A percentile compares a stretch with the other conserved stretches of the same genome.
These are phyloP conservation scores for Paraphaeosphaeria sporulosa DNA, from an alignment of 2,329 filamentous ascomycete species.

Conservation along the genomic window DNA sequence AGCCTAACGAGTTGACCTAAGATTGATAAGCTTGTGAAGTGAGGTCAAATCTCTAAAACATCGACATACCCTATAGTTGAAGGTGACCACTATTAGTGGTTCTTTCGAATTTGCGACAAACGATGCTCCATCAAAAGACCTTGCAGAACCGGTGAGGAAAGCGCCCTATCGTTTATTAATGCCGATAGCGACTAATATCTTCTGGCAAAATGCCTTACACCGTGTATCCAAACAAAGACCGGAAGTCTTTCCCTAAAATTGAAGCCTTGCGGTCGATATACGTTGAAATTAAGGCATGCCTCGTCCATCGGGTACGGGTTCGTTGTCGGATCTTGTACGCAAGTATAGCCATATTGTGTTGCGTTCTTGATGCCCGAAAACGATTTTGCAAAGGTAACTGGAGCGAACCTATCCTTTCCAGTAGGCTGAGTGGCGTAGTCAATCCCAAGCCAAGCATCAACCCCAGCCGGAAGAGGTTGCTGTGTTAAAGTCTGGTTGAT, in stretches of 20 bases:
- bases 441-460: slow-evolving; percentile 59
- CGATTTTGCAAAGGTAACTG: slow-evolving; percentile 45
- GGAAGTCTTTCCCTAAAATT: slow-evolving; percentile 29
- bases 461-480: slow-evolving; percentile 39
- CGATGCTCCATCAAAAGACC: slow-evolving; percentile 36
- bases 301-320: slow-evolving; percentile 28
- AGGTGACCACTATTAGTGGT: slow-evolving; percentile 35
- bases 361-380: slow-evolving; percentile 52
- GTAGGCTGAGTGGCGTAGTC: slow-evolving; percentile 52
- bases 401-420: slow-evolving; percentile 50
- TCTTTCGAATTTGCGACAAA: slow-evolving; percentile 35
- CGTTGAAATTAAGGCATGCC: slow-evolving; percentile 38
- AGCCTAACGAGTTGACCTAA: slow-evolving; percentile 33
- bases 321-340: slow-evolving; percentile 53
- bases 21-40: background rate
- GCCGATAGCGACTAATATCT: background rate
- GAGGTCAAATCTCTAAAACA: background rate
- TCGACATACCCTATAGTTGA: slow-evolving; percentile 36
- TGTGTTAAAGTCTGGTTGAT: slow-evolving; percentile 48
- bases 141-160: slow-evolving; percentile 30
- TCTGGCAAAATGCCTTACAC: slow-evolving; percentile 21
- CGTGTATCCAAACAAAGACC: slow-evolving; percentile 41
- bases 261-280: slow-evolving; percentile 30
- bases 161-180: slow-evolving; percentile 18
- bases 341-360: slow-evolving; percentile 49